A percentile compares a stretch with the other conserved stretches of the same genome.
Evolutionary conservation across 345 rosid genomes (phyloP).

Genomic region (Arabidopsis thaliana): DNA sequence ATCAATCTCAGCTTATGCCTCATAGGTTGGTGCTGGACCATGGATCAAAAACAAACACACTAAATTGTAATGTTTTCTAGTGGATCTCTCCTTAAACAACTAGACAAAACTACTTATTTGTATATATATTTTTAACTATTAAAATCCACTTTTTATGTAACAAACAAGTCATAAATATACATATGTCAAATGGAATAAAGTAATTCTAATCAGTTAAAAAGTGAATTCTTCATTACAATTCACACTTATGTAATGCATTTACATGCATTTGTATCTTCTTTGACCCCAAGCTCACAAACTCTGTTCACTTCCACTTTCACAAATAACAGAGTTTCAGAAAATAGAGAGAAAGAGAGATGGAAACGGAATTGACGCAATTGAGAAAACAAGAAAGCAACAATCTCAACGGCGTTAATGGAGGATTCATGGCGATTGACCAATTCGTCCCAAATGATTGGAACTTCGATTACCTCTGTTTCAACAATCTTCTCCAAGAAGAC

Average conservation of each 20-base stretch:
- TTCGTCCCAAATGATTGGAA: conserved; percentile 51
- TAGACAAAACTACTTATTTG: not conserved
- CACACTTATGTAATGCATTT: conserved; percentile 1
- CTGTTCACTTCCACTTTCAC: not conserved
- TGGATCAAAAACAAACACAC: conserved; percentile 3
- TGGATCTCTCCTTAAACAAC: not conserved
- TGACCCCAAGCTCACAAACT: conserved; percentile 9
- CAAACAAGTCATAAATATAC: not conserved
- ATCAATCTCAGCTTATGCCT: conserved; percentile 1
- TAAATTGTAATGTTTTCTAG: not conserved
- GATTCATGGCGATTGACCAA: conserved; percentile 27
- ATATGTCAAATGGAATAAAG: not conserved
- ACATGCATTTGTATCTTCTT: not conserved
- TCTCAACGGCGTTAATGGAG: conserved; percentile 1
- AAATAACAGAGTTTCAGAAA: not conserved
- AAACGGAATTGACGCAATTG: conserved; percentile 10
- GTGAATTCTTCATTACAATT: not conserved
- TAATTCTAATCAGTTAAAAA: not conserved
- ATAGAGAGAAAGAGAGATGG: conserved; percentile 6
- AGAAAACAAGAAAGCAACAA: conserved; percentile 23
- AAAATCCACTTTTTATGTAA: not conserved
- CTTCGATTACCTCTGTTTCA: conserved; percentile 49
- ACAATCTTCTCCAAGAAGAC: not conserved
- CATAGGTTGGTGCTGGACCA: conserved; percentile 24
- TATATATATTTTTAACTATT: not conserved